These are phyloP conservation scores for Helichrysum umbraculigerum DNA, from an alignment of 129 eudicot species.

Conservation along the genomic window DNA sequence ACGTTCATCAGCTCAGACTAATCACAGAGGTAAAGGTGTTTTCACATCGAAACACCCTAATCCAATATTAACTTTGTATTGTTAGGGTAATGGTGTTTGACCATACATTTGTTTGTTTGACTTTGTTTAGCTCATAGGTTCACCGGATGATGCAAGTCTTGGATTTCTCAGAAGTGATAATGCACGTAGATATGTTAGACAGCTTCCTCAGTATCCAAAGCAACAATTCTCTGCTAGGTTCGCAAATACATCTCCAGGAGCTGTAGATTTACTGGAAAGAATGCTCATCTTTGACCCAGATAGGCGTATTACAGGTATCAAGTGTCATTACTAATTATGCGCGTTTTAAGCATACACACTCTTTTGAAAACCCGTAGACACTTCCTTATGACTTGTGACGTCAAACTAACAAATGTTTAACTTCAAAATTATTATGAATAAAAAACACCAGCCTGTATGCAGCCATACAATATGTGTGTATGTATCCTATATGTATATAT, in stretches of 20 bases:
- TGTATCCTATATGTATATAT: background rate
- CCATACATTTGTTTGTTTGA: background rate
- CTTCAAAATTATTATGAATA: no score
- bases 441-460: background rate
- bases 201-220: slow-evolving; percentile 64
- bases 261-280: slow-evolving; percentile 64
- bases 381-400: background rate
- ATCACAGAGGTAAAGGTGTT: slow-evolving; percentile 24
- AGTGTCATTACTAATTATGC: background rate
- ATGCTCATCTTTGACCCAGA: slow-evolving; percentile 83
- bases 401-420: background rate
- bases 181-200: slow-evolving; percentile 71
- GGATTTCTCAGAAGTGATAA: slow-evolving; percentile 68
- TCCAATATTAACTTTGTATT: no score
- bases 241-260: slow-evolving; percentile 57
- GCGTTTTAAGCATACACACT: background rate
- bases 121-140: slow-evolving; percentile 54
- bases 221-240: slow-evolving; percentile 65
- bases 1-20: slow-evolving; percentile 30
- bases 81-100: background rate
- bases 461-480: background rate
- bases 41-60: background rate
- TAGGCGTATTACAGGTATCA: slow-evolving; percentile 69
- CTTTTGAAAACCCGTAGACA: background rate
- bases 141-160: slow-evolving; percentile 76